These are phyloP conservation scores for Nowakowskiella sp. DNA, from an alignment of 192 early-diverging fungal genomes.

Conservation along the genomic window DNA sequence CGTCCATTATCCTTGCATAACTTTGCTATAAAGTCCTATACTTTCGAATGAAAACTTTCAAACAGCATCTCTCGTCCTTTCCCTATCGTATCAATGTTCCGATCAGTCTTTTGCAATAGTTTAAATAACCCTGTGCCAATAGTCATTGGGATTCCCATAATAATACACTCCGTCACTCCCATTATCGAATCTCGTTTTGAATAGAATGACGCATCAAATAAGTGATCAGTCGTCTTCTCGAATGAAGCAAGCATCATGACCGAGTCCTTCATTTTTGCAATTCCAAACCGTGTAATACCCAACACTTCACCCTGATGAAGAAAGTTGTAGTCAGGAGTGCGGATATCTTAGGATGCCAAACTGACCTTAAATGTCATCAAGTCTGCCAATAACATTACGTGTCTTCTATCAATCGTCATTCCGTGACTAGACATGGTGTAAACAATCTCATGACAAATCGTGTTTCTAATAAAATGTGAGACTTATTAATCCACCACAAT, in stretches of 20 bases:
- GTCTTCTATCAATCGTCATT: constrained; percentile 91
- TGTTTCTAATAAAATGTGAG: constrained; percentile 37
- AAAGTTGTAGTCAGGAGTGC: constrained; percentile 1
- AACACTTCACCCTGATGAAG: constrained; percentile 79
- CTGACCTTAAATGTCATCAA: constrained; percentile 90
- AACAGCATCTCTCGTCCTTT: too few relatives aligned
- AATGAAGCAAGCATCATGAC: constrained; percentile 99
- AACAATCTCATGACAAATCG: constrained; percentile 85
- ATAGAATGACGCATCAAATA: constrained; percentile 96
- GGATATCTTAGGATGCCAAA: not conserved
- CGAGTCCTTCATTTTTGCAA: constrained; percentile 98
- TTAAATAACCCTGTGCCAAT: constrained; percentile 97
- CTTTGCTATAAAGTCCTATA: too few relatives aligned
- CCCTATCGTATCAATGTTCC: too few relatives aligned
- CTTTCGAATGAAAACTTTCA: too few relatives aligned
- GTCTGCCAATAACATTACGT: constrained; percentile 94
- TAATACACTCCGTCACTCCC: constrained; percentile 97
- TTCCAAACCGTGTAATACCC: constrained; percentile 97
- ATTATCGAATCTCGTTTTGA: constrained; percentile 87
- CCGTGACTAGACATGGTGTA: constrained; percentile 79
- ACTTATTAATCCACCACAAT: not conserved
- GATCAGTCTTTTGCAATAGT: constrained; percentile 57
- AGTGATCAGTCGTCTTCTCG: constrained; percentile 98
- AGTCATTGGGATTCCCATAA: constrained; percentile 97
- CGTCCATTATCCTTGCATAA: too few relatives aligned